Evolutionary conservation across 345 rosid species (phyloP).

Genomic region (Sonneratia alba): DNA sequence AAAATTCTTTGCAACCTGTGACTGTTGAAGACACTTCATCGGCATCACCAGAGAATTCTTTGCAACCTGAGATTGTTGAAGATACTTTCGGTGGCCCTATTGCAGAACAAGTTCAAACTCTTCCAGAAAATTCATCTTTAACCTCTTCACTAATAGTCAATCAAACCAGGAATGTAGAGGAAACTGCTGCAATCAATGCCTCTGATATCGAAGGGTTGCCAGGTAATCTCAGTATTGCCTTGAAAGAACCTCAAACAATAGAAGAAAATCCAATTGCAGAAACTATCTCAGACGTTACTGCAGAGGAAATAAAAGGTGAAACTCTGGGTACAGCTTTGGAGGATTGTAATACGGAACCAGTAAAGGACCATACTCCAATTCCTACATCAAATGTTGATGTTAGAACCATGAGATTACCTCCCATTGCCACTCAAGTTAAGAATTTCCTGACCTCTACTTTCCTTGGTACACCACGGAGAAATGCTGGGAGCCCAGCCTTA

Average conservation of each 20-base stretch:
- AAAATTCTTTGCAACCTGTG: background rate
- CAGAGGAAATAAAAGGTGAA: background rate
- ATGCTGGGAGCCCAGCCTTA: background rate
- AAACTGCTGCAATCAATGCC: background rate
- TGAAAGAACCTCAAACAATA: background rate
- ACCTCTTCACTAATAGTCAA: background rate
- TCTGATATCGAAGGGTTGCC: background rate
- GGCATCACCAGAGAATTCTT: no score
- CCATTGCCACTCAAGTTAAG: constrained; percentile 3
- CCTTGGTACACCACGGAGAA: constrained; percentile 8
- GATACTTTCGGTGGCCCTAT: no score
- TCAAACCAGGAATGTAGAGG: background rate
- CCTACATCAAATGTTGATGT: background rate
- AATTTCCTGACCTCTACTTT: constrained; percentile 9
- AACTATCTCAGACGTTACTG: background rate
- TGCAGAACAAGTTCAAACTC: no score
- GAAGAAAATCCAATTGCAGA: constrained; percentile 12
- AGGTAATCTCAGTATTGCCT: background rate
- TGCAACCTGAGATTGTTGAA: no score
- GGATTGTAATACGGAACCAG: constrained; percentile 1
- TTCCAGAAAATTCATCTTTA: constrained; percentile 3
- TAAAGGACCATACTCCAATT: background rate
- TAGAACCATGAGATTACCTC: background rate
- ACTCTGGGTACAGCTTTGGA: background rate
- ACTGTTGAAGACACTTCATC: no score